A percentile compares a stretch with the other conserved stretches of the same genome.
Evolutionary conservation across 2,329 filamentous ascomycete genomes (phyloP).

Genomic region (Aspergillus sclerotialis): DNA sequence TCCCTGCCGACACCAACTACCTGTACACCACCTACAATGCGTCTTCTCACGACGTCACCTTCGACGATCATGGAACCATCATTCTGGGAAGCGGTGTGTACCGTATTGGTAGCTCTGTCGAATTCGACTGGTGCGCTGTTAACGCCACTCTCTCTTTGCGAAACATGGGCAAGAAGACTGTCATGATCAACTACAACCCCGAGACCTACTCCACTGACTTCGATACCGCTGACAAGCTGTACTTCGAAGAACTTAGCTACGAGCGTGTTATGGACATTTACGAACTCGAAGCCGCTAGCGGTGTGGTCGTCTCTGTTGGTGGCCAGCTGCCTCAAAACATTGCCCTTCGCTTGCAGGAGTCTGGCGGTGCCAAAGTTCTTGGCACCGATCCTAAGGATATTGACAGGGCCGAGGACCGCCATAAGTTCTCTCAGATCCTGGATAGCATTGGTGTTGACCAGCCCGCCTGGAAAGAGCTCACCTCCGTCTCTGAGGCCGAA

Average conservation of each 20-base stretch:
- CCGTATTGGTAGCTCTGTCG: slow-evolving; percentile 93
- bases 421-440: slow-evolving; percentile 96
- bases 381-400: slow-evolving; percentile 92
- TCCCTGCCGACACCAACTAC: slow-evolving; percentile 92
- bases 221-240: slow-evolving; percentile 82
- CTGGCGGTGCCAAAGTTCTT: slow-evolving; percentile 80
- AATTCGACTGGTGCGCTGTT: slow-evolving; percentile 98
- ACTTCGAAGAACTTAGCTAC: slow-evolving; percentile 95
- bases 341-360: slow-evolving; percentile 85
- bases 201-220: slow-evolving; percentile 80
- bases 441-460: slow-evolving; percentile 97
- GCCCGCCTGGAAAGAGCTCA: slow-evolving; percentile 96
- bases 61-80: slow-evolving; percentile 84
- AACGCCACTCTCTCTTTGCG: slow-evolving; percentile 78
- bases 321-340: slow-evolving; percentile 98
- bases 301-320: slow-evolving; percentile 91
- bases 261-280: slow-evolving; percentile 99
- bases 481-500: slow-evolving; percentile 80
- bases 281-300: slow-evolving; percentile 76
- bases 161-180: slow-evolving; percentile 88
- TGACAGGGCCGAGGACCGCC: slow-evolving; percentile 94
- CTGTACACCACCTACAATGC: slow-evolving; percentile 98
- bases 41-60: slow-evolving; percentile 83
- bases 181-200: slow-evolving; percentile 93
- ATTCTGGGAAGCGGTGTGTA: slow-evolving; percentile 94